Base-by-base conservation (phyloP, 73 alveolate species). In the Tetrahymena thermophila region DNA sequence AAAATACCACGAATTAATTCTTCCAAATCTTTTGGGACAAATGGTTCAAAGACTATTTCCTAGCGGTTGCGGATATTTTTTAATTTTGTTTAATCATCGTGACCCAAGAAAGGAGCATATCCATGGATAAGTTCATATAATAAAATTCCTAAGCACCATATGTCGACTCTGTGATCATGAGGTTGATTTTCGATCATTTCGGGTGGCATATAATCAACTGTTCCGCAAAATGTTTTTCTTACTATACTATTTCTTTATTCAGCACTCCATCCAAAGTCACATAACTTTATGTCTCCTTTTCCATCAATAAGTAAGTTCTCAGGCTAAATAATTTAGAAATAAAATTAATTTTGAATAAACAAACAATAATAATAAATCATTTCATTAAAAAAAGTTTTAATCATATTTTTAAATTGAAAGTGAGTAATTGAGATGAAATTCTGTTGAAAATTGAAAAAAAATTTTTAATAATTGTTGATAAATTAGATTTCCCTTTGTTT, bases 61-160 rank as follows among this genome's bases (percentile, higher is more conserved):
- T 94, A 95, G 93, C 35, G 95, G 38, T 34, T 95, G 21, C 93
- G 96, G 96, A 93, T 98, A 98, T 71, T 42, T 21, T 31, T 96
- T 97, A 93, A 93, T 93, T 43, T 96, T 37, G 35, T 98, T 96
- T 95, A 50, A 83, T 94, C 94, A 57, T 34, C 58, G 43, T 50
- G 83, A 5, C 97, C 96, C 40, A 43, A 85, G 94, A 97, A 98
- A 3, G 99, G 99, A 7, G 99, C 98, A 93, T 95, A 84, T 10
- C 99, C 99, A 85, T 98, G 99, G 10, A 97, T 94, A 85, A 98
- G 94, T 96, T 98, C 99, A 97, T 95, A 98, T 14, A 98, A 97
- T 23, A 98, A 96, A 21, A 98, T 96, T 15, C 99, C 99, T 28
- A 98, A 94, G 37, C 99, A 96, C 99, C 99, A 98, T 34, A 98